phyloP scores from a whole-genome alignment of 2,329 filamentous ascomycete species.

The Apiospora malaysiana region DNA sequence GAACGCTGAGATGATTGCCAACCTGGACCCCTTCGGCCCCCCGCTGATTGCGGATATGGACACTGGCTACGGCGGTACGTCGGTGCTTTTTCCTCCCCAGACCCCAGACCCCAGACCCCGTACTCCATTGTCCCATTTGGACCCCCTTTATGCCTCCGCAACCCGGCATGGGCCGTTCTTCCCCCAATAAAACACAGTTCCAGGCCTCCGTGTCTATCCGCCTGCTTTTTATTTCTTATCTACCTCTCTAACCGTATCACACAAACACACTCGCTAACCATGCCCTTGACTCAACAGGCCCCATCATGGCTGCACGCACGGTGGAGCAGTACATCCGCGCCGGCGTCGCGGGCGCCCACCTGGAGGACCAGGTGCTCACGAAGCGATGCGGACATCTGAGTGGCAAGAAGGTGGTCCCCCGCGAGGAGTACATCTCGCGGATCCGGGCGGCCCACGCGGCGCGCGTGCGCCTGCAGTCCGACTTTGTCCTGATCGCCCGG shows the following conservation, averaged over 20 bases:
- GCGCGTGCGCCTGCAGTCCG: conserved; percentile 52
- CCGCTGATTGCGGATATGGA: conserved; percentile 61
- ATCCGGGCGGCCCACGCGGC: conserved; percentile 62
- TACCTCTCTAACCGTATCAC: background rate
- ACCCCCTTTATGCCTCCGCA: background rate
- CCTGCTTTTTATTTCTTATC: too few species aligned
- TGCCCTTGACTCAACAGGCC: conserved; percentile 33
- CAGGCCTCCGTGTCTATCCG: background rate
- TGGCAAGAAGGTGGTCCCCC: conserved; percentile 64
- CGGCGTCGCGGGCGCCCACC: conserved; percentile 51
- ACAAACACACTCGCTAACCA: background rate
- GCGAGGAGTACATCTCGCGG: conserved; percentile 56
- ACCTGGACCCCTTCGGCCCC: conserved; percentile 50
- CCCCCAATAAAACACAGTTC: background rate
- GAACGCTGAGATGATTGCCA: conserved; percentile 60
- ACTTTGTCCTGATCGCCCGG: conserved; percentile 69
- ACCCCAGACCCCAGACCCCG: conserved; percentile 17
- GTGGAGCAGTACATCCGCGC: conserved; percentile 59
- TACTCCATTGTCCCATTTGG: background rate
- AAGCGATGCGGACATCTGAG: conserved; percentile 71
- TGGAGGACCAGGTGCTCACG: conserved; percentile 51
- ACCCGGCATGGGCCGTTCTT: background rate
- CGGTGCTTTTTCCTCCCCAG: background rate
- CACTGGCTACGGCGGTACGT: conserved; percentile 58
- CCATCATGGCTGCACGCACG: conserved; percentile 44